Evolutionary conservation across 306 rosid genomes (phyloP).

Genomic region (Canavalia gladiata): DNA sequence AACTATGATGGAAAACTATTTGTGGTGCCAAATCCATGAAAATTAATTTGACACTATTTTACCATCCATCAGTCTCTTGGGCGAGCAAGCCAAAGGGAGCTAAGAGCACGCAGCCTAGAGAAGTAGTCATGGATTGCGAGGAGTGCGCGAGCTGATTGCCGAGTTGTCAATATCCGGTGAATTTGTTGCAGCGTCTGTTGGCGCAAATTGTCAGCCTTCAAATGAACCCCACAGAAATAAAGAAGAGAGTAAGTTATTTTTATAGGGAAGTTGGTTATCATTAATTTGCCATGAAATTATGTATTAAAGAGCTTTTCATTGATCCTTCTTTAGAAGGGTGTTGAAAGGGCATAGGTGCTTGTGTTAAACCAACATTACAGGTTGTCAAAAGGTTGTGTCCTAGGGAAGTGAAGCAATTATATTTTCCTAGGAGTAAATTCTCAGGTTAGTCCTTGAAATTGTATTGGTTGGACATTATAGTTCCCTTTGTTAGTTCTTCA

Average conservation of each 20-base stretch:
- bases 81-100: slow-evolving; percentile 94
- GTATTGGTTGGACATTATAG: too few species aligned
- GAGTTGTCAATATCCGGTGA: slow-evolving; percentile 84
- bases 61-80: slow-evolving; percentile 69
- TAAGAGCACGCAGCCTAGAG: slow-evolving; percentile 85
- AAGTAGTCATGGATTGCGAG: slow-evolving; percentile 85
- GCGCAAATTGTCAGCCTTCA: slow-evolving; percentile 86
- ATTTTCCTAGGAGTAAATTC: too few species aligned
- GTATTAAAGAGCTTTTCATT: not conserved
- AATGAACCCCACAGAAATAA: slow-evolving; percentile 10
- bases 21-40: slow-evolving; percentile 35
- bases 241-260: not conserved
- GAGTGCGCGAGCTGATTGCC: slow-evolving; percentile 90
- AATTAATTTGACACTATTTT: slow-evolving; percentile 25
- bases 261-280: slow-evolving; percentile 3
- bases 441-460: too few species aligned
- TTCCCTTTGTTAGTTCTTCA: too few species aligned
- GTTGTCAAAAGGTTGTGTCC: too few species aligned
- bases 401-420: too few species aligned
- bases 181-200: slow-evolving; percentile 91
- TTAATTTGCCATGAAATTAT: slow-evolving; percentile 20
- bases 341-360: not conserved
- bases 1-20: slow-evolving; percentile 29
- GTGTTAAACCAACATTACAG: not conserved
- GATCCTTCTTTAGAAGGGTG: not conserved